Evolutionary conservation across 1,139 yeast genomes (phyloP).

Genomic region (Yamadazyma sp.): DNA sequence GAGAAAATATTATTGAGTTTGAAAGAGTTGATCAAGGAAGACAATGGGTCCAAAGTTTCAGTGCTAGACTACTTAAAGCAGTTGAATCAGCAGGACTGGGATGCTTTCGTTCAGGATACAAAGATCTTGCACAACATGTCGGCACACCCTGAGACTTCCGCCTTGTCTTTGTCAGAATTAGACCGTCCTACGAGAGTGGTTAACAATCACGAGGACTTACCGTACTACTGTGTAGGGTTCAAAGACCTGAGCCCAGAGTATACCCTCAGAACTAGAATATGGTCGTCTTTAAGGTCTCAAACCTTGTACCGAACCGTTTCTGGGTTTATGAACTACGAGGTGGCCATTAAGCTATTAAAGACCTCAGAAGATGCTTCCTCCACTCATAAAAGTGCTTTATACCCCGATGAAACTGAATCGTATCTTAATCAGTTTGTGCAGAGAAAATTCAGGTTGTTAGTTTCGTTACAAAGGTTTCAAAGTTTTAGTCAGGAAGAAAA

Average conservation of each 20-base stretch:
- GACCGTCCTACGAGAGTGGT: neutral
- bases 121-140: conserved; percentile 34
- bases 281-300: conserved; percentile 81
- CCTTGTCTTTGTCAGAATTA: neutral
- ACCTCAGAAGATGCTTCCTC: conserved; percentile 58
- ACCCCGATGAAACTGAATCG: conserved; percentile 32
- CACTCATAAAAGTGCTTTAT: conserved; percentile 7
- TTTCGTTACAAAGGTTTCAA: conserved; percentile 69
- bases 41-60: conserved; percentile 59
- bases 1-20: conserved; percentile 70
- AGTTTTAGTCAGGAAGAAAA: conserved; percentile 52
- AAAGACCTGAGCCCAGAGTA: conserved; percentile 60
- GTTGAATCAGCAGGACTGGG: conserved; percentile 74
- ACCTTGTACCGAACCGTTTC: conserved; percentile 76
- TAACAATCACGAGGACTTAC: conserved; percentile 44
- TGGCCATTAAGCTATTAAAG: conserved; percentile 66
- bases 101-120: conserved; percentile 66
- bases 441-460: conserved; percentile 65
- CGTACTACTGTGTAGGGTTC: conserved; percentile 72
- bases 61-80: conserved; percentile 72
- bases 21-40: conserved; percentile 66
- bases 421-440: conserved; percentile 53
- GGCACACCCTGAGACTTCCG: conserved; percentile 1
- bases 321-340: conserved; percentile 70
- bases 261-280: conserved; percentile 67